Evolutionary conservation across 2,329 filamentous ascomycete genomes (phyloP).

Genomic region (Phialophora chinensis): DNA sequence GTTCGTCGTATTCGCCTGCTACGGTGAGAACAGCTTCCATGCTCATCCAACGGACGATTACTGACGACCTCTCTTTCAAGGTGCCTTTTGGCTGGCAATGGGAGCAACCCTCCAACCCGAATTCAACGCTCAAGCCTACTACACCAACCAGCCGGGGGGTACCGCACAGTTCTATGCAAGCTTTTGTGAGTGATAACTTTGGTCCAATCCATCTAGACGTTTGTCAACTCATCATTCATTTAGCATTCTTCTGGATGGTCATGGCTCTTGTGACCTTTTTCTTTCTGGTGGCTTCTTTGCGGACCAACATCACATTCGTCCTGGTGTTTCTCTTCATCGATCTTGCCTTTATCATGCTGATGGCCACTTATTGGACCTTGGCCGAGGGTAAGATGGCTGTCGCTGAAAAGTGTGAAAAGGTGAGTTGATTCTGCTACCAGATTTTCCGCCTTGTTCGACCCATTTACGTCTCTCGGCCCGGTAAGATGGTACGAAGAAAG

Average conservation of each 20-base stretch:
- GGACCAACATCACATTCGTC: slow-evolving; percentile 74
- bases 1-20: slow-evolving; percentile 59
- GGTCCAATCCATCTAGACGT: background rate
- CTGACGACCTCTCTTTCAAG: background rate
- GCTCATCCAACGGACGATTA: background rate
- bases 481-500: background rate
- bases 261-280: slow-evolving; percentile 70
- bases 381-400: slow-evolving; percentile 48
- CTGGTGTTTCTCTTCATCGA: slow-evolving; percentile 69
- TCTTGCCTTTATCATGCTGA: slow-evolving; percentile 23
- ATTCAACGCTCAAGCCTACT: slow-evolving; percentile 56
- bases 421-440: slow-evolving; percentile 4
- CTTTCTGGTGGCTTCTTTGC: slow-evolving; percentile 70
- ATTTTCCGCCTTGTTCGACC: background rate
- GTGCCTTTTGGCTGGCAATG: slow-evolving; percentile 60
- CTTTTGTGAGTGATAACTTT: slow-evolving; percentile 11
- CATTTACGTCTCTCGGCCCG: background rate
- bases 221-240: slow-evolving; percentile 30
- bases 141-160: slow-evolving; percentile 10
- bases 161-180: slow-evolving; percentile 44
- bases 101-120: slow-evolving; percentile 59
- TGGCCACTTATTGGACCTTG: slow-evolving; percentile 50
- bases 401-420: slow-evolving; percentile 23
- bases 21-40: slow-evolving; percentile 51
- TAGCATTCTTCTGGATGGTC: slow-evolving; percentile 66